These are phyloP conservation scores for Thoreauomyces humboldtii DNA, from an alignment of 192 early-diverging fungal genomes.

Conservation along the genomic window DNA sequence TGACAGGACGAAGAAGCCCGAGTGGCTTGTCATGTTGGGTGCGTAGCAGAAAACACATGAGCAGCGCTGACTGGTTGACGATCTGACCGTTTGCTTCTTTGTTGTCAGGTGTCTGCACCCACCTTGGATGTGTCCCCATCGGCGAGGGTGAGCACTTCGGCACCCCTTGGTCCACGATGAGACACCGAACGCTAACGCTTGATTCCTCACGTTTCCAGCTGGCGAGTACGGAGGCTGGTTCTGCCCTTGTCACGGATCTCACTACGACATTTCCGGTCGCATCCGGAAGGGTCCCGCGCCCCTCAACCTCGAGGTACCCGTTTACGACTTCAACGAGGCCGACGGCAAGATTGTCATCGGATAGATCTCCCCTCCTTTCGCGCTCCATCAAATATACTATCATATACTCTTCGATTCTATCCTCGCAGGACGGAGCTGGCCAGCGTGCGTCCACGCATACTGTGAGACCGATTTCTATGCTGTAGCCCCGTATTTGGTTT, in stretches of 20 bases:
- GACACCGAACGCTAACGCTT: too few relatives aligned
- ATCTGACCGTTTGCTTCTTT: not conserved
- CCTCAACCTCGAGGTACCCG: constrained; percentile 95
- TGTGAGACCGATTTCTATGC: too few relatives aligned
- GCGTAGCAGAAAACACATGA: not conserved
- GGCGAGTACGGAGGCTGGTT: constrained; percentile 99
- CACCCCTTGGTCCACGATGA: not conserved
- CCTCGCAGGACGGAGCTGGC: too few relatives aligned
- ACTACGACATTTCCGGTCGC: constrained; percentile 94
- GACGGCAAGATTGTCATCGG: constrained; percentile 79
- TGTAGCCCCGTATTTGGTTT: too few relatives aligned
- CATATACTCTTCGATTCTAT: too few relatives aligned
- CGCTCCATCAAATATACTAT: too few relatives aligned
- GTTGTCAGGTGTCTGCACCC: constrained; percentile 60
- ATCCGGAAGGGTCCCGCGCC: constrained; percentile 92
- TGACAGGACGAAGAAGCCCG: constrained; percentile 83
- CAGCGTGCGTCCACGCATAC: too few relatives aligned
- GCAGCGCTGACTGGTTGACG: too few relatives aligned
- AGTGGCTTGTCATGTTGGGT: constrained; percentile 97
- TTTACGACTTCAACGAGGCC: constrained; percentile 70
- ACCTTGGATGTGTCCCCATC: constrained; percentile 96
- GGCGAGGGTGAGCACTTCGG: constrained; percentile 65
- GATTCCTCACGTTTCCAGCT: constrained; percentile 44
- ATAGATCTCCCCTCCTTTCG: constrained; percentile 53
- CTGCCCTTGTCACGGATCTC: constrained; percentile 99